phyloP scores from a whole-genome alignment of 2,329 filamentous ascomycete genomes.

The Stromatinia cepivora region DNA sequence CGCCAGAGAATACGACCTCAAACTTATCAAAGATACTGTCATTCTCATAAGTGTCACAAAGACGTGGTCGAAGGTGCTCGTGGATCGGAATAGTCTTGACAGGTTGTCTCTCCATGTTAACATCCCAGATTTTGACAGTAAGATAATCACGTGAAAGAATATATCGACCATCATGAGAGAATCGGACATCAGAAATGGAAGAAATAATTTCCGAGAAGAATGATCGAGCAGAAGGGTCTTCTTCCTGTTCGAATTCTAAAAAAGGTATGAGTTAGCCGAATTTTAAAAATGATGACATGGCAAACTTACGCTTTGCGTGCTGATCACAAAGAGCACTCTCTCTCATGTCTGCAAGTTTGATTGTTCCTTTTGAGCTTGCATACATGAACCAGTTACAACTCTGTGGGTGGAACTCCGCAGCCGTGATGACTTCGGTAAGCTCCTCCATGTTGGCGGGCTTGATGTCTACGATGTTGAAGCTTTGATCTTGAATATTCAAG shows the following conservation, averaged over 20 bases:
- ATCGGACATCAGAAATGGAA: slow-evolving; percentile 97
- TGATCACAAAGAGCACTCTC: slow-evolving; percentile 95
- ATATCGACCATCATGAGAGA: slow-evolving; percentile 94
- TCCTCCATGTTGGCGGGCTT: slow-evolving; percentile 99
- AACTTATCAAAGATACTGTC: slow-evolving; percentile 99
- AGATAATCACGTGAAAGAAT: slow-evolving; percentile 97
- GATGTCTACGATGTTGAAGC: slow-evolving; percentile 99
- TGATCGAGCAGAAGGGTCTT: slow-evolving; percentile 92
- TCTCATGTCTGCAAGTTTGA: slow-evolving; percentile 98
- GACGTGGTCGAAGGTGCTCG: slow-evolving; percentile 87
- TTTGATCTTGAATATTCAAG: slow-evolving; percentile 97
- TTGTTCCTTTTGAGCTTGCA: slow-evolving; percentile 96
- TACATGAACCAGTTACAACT: slow-evolving; percentile 99
- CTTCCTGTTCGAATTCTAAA: slow-evolving; percentile 96
- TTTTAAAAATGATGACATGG: not conserved
- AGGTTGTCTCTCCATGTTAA: slow-evolving; percentile 97
- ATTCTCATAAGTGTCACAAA: slow-evolving; percentile 99
- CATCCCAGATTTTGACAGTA: slow-evolving; percentile 99
- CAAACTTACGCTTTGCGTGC: slow-evolving; percentile 77
- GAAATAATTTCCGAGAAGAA: slow-evolving; percentile 99
- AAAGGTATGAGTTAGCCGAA: slow-evolving; percentile 24
- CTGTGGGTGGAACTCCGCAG: slow-evolving; percentile 92
- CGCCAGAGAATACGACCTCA: slow-evolving; percentile 97
- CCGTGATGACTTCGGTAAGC: slow-evolving; percentile 96
- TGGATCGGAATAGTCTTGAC: slow-evolving; percentile 99